Conservation (phyloP, 1,284 basidiomycete species). For the Hymenochaete sp. region DNA sequence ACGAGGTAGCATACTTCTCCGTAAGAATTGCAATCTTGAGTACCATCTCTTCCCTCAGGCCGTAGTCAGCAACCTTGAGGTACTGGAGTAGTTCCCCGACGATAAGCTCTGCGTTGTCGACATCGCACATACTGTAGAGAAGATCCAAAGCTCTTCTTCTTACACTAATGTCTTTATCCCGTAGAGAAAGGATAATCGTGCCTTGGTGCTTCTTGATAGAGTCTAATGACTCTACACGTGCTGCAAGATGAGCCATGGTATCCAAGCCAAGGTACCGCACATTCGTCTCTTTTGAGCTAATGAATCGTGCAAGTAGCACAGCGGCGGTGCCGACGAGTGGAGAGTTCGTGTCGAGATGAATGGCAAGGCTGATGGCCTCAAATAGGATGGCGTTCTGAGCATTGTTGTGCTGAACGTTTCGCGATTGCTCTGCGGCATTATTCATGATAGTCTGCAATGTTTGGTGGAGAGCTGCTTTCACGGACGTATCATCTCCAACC, state of each 20-base stretch:
- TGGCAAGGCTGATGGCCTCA: conserved; percentile 95
- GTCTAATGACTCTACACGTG: conserved; percentile 81
- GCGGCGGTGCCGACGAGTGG: conserved; percentile 87
- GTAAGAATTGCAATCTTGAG: conserved; percentile 97
- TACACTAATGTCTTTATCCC: conserved; percentile 97
- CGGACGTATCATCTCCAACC: conserved; percentile 70
- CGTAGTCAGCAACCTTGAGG: conserved; percentile 91
- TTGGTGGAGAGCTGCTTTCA: conserved; percentile 70
- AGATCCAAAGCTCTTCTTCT: conserved; percentile 90
- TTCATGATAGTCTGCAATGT: conserved; percentile 89
- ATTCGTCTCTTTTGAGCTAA: conserved; percentile 97
- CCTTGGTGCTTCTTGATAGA: conserved; percentile 94
- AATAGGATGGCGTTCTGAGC: conserved; percentile 98
- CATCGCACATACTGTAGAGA: conserved; percentile 98
- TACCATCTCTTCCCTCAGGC: conserved; percentile 95
- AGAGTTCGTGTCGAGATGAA: conserved; percentile 92
- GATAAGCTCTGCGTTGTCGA: conserved; percentile 89
- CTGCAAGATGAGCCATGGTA: conserved; percentile 97
- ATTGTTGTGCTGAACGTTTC: conserved; percentile 98
- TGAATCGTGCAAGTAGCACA: conserved; percentile 87
- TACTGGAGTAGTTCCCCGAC: conserved; percentile 93
- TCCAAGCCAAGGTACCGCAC: conserved; percentile 96
- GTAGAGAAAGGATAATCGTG: conserved; percentile 89
- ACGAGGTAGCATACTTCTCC: conserved; percentile 92
- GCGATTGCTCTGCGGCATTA: conserved; percentile 84